Conservation (phyloP, 352 stramenopile species). For the Phytophthora pinifolia region DNA sequence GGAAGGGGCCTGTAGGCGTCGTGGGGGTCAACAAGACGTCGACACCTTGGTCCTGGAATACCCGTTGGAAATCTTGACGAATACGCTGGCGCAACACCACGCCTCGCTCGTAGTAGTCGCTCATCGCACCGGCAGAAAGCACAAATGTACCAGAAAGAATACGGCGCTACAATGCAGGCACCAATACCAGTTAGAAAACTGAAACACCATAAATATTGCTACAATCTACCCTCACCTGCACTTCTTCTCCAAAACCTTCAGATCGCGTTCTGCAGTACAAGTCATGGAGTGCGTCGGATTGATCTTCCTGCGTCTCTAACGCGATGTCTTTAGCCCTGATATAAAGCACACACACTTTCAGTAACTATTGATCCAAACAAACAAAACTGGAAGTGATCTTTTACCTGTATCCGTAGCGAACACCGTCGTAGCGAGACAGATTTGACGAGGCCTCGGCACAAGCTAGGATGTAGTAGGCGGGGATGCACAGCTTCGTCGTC, state of each 20-base stretch:
- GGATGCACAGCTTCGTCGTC: slow-evolving; percentile 87
- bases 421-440: slow-evolving; percentile 96
- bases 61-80: slow-evolving; percentile 69
- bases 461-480: slow-evolving; percentile 98
- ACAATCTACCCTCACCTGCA: slow-evolving; percentile 54
- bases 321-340: slow-evolving; percentile 53
- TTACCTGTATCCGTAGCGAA: slow-evolving; percentile 89
- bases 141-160: slow-evolving; percentile 92
- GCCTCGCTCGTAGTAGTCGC: slow-evolving; percentile 90
- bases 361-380: not conserved
- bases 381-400: not conserved
- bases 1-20: slow-evolving; percentile 82
- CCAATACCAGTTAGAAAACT: not conserved
- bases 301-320: slow-evolving; percentile 52
- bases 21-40: slow-evolving; percentile 89
- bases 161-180: slow-evolving; percentile 47
- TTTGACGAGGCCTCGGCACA: slow-evolving; percentile 98
- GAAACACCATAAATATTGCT: not conserved
- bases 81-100: slow-evolving; percentile 80
- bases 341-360: slow-evolving; percentile 12
- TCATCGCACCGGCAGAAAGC: slow-evolving; percentile 83
- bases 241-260: slow-evolving; percentile 91
- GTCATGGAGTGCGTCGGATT: slow-evolving; percentile 81
- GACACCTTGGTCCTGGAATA: slow-evolving; percentile 54
- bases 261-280: slow-evolving; percentile 87